phyloP scores from a whole-genome alignment of 257 asterid species.

The Fraxinus pennsylvanica region DNA sequence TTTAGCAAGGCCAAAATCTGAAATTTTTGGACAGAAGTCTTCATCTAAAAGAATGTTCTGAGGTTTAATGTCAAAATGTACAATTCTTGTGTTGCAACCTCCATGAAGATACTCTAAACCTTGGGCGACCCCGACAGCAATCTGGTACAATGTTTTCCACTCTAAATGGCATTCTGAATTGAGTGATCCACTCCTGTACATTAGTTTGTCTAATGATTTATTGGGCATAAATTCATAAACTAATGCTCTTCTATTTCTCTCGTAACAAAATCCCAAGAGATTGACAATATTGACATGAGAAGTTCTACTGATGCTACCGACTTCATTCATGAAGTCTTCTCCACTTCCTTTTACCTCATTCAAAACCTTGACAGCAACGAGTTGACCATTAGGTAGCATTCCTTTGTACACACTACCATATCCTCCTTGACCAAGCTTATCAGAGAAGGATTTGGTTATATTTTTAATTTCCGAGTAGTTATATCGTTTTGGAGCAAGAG shows the following conservation, averaged over 20 bases:
- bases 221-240: conserved; percentile 65
- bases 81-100: conserved; percentile 67
- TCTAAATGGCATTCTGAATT: conserved; percentile 33
- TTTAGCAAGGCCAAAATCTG: conserved; percentile 72
- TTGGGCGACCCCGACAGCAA: conserved; percentile 63
- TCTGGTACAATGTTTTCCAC: conserved; percentile 45
- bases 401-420: conserved; percentile 63
- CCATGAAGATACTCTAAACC: conserved; percentile 68
- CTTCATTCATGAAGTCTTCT: conserved; percentile 65
- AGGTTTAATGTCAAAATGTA: conserved; percentile 77
- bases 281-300: conserved; percentile 67
- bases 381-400: conserved; percentile 43
- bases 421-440: conserved; percentile 58
- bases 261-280: conserved; percentile 59
- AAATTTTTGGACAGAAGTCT: conserved; percentile 63
- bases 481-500: conserved; percentile 49
- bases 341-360: conserved; percentile 32
- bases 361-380: conserved; percentile 61
- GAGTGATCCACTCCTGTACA: conserved; percentile 20
- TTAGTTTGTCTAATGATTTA: conserved; percentile 63
- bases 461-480: conserved; percentile 43
- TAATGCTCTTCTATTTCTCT: conserved; percentile 41
- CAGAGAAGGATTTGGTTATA: conserved; percentile 46
- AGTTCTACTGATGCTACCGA: conserved; percentile 60
- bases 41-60: conserved; percentile 67